These are phyloP conservation scores for Cylindrotheca closterium DNA, from an alignment of 108 stramenopile species.

Conservation along the genomic window DNA sequence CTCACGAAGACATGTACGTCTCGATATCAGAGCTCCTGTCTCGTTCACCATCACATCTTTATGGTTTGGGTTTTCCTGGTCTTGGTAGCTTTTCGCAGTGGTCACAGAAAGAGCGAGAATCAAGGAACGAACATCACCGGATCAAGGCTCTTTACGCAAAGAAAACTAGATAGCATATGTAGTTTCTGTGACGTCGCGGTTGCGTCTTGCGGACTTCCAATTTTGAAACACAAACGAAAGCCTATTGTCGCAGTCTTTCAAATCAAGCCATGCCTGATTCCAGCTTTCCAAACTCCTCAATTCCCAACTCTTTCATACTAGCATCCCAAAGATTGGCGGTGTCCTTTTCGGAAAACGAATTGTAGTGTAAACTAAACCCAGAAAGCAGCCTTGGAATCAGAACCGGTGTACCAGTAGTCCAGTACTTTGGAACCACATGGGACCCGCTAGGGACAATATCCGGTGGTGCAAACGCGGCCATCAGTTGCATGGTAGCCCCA, in stretches of 20 bases:
- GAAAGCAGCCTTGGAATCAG: too few relatives aligned
- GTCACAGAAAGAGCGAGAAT: slow-evolving; percentile 47
- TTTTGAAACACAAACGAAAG: too few relatives aligned
- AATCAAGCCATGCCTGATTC: too few relatives aligned
- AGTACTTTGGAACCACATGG: slow-evolving; percentile 9
- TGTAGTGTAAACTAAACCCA: too few relatives aligned
- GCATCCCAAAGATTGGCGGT: slow-evolving; percentile 2
- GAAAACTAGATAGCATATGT: too few relatives aligned
- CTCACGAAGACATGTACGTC: slow-evolving; percentile 40
- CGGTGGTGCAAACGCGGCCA: slow-evolving; percentile 10
- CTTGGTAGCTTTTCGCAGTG: slow-evolving; percentile 48
- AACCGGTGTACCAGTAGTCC: slow-evolving; percentile 1
- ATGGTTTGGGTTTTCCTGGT: slow-evolving; percentile 30
- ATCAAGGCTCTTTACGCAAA: slow-evolving; percentile 69
- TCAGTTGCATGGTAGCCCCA: slow-evolving; percentile 8
- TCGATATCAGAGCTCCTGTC: slow-evolving; percentile 60
- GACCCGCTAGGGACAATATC: slow-evolving; percentile 1
- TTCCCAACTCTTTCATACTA: slow-evolving; percentile 7
- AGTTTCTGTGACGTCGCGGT: too few relatives aligned
- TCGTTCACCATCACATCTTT: slow-evolving; percentile 46
- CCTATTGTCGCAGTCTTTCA: too few relatives aligned
- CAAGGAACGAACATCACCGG: slow-evolving; percentile 54
- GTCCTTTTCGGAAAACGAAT: neutral
- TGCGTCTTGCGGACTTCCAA: too few relatives aligned
- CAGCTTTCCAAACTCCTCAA: slow-evolving; percentile 12